These are phyloP conservation scores for Diaporthe citri DNA, from an alignment of 2,329 filamentous ascomycete genomes.

Conservation along the genomic window DNA sequence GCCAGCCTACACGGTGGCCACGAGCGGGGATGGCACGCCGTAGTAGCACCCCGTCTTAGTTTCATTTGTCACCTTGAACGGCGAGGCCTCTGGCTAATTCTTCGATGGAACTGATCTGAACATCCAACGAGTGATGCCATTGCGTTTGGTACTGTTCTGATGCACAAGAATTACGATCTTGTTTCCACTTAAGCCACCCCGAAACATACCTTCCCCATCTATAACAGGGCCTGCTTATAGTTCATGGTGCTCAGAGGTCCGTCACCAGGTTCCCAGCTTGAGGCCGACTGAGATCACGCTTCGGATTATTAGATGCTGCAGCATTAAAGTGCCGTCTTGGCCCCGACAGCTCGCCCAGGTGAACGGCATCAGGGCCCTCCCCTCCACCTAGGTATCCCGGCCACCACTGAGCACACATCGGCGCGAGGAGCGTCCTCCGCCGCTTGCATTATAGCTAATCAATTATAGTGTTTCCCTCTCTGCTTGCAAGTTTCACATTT, in stretches of 20 bases:
- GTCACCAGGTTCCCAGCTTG: neutral
- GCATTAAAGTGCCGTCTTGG: slow-evolving; percentile 22
- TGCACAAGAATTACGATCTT: slow-evolving; percentile 1
- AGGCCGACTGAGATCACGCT: slow-evolving; percentile 9
- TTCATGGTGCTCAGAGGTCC: neutral
- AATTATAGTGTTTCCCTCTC: slow-evolving; percentile 22
- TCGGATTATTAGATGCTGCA: slow-evolving; percentile 29
- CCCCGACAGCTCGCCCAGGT: neutral
- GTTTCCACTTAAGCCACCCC: slow-evolving; percentile 8
- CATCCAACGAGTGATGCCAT: neutral
- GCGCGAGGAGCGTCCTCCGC: neutral
- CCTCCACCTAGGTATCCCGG: slow-evolving; percentile 3
- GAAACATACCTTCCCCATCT: slow-evolving; percentile 21
- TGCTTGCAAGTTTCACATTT: slow-evolving; percentile 27
- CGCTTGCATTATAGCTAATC: slow-evolving; percentile 11
- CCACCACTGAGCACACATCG: neutral
- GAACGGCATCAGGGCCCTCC: neutral
- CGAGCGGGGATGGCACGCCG: neutral
- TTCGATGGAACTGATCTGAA: neutral
- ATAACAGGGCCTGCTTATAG: slow-evolving; percentile 8
- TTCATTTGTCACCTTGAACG: neutral
- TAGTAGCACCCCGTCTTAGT: slow-evolving; percentile 8
- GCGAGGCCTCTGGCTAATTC: neutral
- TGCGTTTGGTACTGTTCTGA: neutral
- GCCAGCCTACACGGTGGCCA: neutral